A percentile compares a stretch with the other conserved stretches of the same genome.
Evolutionary conservation across 75 land plant species (phyloP).

Genomic region (Cupressus sempervirens): DNA sequence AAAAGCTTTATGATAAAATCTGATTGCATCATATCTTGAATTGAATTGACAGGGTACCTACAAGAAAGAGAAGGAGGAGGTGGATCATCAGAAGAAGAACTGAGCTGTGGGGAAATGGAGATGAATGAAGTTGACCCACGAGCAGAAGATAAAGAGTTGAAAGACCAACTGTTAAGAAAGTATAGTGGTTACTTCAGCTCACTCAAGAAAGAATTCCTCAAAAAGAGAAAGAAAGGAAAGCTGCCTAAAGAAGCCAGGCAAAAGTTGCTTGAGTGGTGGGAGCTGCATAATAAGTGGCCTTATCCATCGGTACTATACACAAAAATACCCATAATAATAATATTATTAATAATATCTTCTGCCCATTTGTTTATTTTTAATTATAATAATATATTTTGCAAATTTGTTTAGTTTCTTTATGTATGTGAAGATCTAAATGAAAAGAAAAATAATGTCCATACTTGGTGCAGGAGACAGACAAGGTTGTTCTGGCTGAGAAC

Average conservation of each 20-base stretch:
- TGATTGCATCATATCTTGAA: background rate
- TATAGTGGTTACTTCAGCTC: conserved; percentile 73
- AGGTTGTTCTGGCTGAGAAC: conserved; percentile 51
- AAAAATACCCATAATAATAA: too few relatives aligned
- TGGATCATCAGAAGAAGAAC: conserved; percentile 49
- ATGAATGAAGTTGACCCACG: conserved; percentile 37
- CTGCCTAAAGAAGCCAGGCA: conserved; percentile 79
- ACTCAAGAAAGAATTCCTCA: conserved; percentile 77
- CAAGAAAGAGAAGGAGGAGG: conserved; percentile 35
- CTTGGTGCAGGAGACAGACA: conserved; percentile 58
- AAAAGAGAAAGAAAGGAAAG: conserved; percentile 85
- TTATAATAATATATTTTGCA: too few relatives aligned
- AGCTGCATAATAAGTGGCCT: conserved; percentile 72
- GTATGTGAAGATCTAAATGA: too few relatives aligned
- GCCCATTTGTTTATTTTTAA: too few relatives aligned
- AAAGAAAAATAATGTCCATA: background rate
- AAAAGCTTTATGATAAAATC: too few relatives aligned
- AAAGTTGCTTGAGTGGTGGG: conserved; percentile 84
- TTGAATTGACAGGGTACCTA: background rate
- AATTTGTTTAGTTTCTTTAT: too few relatives aligned
- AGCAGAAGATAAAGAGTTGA: conserved; percentile 65
- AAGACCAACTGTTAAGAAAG: conserved; percentile 56
- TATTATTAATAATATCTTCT: too few relatives aligned
- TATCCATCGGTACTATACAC: conserved; percentile 79
- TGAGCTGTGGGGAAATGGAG: conserved; percentile 33